These are phyloP conservation scores for Neurospora discreta DNA, from an alignment of 495 filamentous ascomycete genomes.

Conservation along the genomic window DNA sequence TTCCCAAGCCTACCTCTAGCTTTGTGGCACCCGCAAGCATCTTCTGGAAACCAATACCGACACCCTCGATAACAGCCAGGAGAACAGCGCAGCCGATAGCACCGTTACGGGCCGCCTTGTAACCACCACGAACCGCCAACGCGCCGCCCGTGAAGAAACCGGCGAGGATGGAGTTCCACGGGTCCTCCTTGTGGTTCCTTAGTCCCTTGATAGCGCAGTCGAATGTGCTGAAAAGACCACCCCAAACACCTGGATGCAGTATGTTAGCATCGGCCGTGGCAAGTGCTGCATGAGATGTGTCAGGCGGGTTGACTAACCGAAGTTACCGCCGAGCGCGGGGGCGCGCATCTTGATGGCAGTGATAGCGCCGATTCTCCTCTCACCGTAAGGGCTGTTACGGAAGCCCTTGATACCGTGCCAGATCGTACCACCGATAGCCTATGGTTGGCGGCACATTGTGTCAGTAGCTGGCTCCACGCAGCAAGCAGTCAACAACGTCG, in stretches of 20 bases:
- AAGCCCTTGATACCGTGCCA: slow-evolving; percentile 99
- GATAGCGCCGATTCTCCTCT: slow-evolving; percentile 88
- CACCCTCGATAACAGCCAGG: slow-evolving; percentile 92
- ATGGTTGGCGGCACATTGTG: background rate
- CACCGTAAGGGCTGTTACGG: slow-evolving; percentile 79
- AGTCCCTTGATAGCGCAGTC: slow-evolving; percentile 97
- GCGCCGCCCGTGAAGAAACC: slow-evolving; percentile 96
- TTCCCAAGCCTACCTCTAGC: slow-evolving; percentile 50
- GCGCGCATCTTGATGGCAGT: slow-evolving; percentile 96
- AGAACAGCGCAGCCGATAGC: slow-evolving; percentile 93
- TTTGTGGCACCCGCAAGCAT: slow-evolving; percentile 90
- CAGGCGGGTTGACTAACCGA: slow-evolving; percentile 40
- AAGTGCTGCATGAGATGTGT: background rate
- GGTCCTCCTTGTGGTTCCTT: slow-evolving; percentile 83
- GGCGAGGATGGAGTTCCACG: slow-evolving; percentile 90
- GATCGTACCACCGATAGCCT: slow-evolving; percentile 85
- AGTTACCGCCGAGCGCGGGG: slow-evolving; percentile 93
- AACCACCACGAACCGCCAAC: slow-evolving; percentile 80
- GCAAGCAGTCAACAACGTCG: background rate
- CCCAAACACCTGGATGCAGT: slow-evolving; percentile 51
- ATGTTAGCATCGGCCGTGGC: background rate
- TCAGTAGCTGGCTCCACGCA: background rate
- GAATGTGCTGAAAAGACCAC: slow-evolving; percentile 85
- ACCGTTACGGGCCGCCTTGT: slow-evolving; percentile 79
- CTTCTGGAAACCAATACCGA: slow-evolving; percentile 92